Conservation (phyloP, 2,329 filamentous ascomycete species). For the Beauveria sp. region DNA sequence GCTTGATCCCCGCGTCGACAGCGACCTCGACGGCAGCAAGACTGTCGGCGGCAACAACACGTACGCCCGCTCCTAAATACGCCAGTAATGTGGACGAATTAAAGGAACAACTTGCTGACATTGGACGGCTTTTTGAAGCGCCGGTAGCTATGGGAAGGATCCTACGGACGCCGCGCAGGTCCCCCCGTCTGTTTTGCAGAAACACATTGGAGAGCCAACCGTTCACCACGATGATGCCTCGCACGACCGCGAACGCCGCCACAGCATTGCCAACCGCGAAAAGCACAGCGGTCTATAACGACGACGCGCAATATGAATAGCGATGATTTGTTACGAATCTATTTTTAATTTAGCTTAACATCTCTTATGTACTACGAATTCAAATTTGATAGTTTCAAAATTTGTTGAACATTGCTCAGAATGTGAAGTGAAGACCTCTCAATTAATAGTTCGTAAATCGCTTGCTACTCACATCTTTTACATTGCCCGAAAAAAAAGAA, state of each 20-base stretch:
- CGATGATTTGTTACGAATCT: conserved; percentile 8
- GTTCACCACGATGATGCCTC: conserved; percentile 36
- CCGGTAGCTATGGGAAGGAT: conserved; percentile 22
- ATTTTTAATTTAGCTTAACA: conserved; percentile 1
- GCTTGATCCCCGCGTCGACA: conserved; percentile 47
- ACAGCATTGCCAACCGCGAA: conserved; percentile 43
- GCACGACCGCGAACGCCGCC: conserved; percentile 37
- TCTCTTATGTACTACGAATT: conserved; percentile 2
- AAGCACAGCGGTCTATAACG: conserved; percentile 36
- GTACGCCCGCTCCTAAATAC: conserved; percentile 30
- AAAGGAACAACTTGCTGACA: background rate
- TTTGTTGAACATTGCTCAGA: too few relatives aligned
- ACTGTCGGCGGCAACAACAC: conserved; percentile 47
- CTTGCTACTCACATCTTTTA: too few relatives aligned
- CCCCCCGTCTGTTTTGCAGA: conserved; percentile 44
- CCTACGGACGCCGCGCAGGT: conserved; percentile 51
- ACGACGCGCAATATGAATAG: background rate
- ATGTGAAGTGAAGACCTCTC: too few relatives aligned
- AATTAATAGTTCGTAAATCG: too few relatives aligned
- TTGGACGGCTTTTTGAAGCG: background rate
- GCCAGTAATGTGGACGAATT: background rate
- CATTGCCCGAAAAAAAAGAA: too few relatives aligned
- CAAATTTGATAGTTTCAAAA: background rate
- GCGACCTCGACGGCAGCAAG: conserved; percentile 45
- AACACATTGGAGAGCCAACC: conserved; percentile 37